Percentiles rank a stretch among this genome's conserved stretches.
These are phyloP conservation scores for Brassica nigra DNA, from an alignment of 345 rosid species.

Conservation along the genomic window DNA sequence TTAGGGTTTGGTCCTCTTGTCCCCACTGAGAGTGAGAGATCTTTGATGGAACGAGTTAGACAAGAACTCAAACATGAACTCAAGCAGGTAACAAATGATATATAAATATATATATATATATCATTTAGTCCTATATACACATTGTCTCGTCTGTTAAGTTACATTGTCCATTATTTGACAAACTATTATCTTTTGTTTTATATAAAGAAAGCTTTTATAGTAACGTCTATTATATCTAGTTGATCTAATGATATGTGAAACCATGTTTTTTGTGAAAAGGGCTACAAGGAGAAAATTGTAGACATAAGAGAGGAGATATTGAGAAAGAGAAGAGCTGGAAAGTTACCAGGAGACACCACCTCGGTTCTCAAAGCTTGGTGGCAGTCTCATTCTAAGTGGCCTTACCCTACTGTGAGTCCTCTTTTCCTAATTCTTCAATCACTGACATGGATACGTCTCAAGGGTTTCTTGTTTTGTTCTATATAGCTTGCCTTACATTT, in stretches of 20 bases:
- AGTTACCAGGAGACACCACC: slow-evolving; percentile 95
- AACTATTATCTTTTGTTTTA: neutral
- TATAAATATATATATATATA: neutral
- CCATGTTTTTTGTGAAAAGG: slow-evolving; percentile 44
- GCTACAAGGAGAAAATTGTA: slow-evolving; percentile 88
- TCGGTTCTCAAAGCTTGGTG: slow-evolving; percentile 92
- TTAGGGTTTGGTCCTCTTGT: slow-evolving; percentile 93
- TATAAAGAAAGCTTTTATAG: slow-evolving; percentile 6
- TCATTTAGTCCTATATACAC: neutral
- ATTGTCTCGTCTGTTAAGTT: neutral
- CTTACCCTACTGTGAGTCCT: slow-evolving; percentile 84
- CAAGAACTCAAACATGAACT: slow-evolving; percentile 93
- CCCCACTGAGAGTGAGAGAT: slow-evolving; percentile 92
- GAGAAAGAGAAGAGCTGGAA: slow-evolving; percentile 96
- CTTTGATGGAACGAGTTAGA: slow-evolving; percentile 95
- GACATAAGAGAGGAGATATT: slow-evolving; percentile 95
- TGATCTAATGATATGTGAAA: slow-evolving; percentile 8
- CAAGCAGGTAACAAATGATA: slow-evolving; percentile 64
- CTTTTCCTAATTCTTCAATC: neutral
- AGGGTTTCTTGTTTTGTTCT: neutral
- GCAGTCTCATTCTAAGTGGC: slow-evolving; percentile 97
- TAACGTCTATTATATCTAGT: neutral
- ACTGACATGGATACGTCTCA: neutral
- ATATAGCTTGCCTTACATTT: neutral
- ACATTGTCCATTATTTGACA: neutral